Evolutionary conservation across 805 yeast species (phyloP), one percentile per base, ranked within the genome.

Genomic region (Candida sithepensis): DNA sequence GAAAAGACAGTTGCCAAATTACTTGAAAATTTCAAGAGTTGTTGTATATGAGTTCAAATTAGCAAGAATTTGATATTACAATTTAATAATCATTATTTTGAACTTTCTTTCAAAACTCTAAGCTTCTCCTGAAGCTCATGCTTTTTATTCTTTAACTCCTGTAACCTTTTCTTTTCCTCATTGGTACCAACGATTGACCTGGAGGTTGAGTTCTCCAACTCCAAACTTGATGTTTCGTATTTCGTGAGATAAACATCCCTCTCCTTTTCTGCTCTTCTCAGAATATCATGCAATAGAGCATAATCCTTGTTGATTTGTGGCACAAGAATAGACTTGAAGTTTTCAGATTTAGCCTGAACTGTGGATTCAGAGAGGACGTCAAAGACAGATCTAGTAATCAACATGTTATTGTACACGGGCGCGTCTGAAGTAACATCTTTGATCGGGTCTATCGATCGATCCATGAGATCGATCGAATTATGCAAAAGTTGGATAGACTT

Each of bases 331-430:
- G 56, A 52, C 40, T 64, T 63, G 40, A 76, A 59, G 12, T 64
- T 57, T 34, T 60, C 61, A 42, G 70, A 70, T 18, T 78, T 77
- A 39, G 62, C 67, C 8, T 58, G 63, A 22, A 78, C 57, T 45
- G 77, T 80, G 46, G 64, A 60, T 51, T 77, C 80, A 0, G 82
- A 79, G 0, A 78, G 71, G 12, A 78, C 59, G 4, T 78, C 79
- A 61, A 77, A 79, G 20, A 77, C 76, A 32, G 73, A 67, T 38
- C 66, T 64, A 6, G 79, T 75, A 18, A 64, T 55, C n/a, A 79
- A 63, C 6, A 77, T 70, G 20, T 58, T 60, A 34, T 63, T 65
- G 33, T 75, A 58, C 7, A 78, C 53, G 1, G 69, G 57, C 16
- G 71, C 67, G 50, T 78, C 79, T 4, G 48, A 43, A 10, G 63